Evolutionary conservation across 768 basidiomycete species (phyloP).

Genomic region (Trametes villosa): DNA sequence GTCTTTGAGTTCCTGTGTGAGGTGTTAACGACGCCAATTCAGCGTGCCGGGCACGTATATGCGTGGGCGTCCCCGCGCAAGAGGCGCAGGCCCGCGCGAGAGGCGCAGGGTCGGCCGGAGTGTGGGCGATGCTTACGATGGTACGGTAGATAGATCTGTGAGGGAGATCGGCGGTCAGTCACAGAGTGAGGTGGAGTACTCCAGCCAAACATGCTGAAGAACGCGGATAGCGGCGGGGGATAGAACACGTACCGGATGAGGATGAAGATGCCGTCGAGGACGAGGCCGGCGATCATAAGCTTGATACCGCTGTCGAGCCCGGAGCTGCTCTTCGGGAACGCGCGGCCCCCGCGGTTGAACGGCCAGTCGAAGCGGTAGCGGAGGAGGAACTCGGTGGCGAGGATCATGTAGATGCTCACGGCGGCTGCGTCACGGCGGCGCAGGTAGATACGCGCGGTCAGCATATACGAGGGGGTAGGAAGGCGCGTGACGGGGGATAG

Average conservation of each 20-base stretch:
- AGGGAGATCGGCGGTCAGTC: not conserved
- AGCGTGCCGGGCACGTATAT: no score
- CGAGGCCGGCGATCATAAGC: slow-evolving; percentile 40
- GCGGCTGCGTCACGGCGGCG: slow-evolving; percentile 35
- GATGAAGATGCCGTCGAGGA: slow-evolving; percentile 47
- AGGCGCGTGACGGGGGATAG: no score
- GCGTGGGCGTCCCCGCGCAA: no score
- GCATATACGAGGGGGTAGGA: not conserved
- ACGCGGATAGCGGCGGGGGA: slow-evolving; percentile 8
- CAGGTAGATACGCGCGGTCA: no score
- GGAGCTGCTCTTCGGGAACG: slow-evolving; percentile 11
- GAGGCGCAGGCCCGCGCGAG: no score
- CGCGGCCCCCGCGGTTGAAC: slow-evolving; percentile 25
- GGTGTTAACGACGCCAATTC: no score
- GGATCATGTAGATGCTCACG: slow-evolving; percentile 44
- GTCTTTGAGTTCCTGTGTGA: slow-evolving; percentile 47
- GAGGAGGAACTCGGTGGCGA: slow-evolving; percentile 50
- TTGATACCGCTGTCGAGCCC: slow-evolving; percentile 29
- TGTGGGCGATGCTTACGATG: slow-evolving; percentile 26
- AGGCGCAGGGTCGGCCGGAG: no score
- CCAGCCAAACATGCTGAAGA: no score
- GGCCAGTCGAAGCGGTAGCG: slow-evolving; percentile 44
- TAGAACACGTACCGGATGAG: slow-evolving; percentile 49
- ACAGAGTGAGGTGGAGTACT: no score
- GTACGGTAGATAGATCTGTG: slow-evolving; percentile 54